Conservation (phyloP, 331 rosid genomes). For the Cucumis variabilis region DNA sequence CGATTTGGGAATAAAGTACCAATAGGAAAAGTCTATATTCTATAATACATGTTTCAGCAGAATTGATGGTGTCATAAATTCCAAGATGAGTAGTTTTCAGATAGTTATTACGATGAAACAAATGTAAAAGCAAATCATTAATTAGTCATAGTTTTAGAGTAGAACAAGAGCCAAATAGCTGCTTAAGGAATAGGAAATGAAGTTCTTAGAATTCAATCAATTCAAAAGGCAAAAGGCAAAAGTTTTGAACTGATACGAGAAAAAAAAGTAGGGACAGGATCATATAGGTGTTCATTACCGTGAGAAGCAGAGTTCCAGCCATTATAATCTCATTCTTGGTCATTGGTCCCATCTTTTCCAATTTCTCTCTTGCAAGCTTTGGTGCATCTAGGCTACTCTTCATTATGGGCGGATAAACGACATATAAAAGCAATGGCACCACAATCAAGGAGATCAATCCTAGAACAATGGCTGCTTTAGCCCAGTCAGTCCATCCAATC, state of each 20-base stretch:
- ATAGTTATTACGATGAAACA: neutral
- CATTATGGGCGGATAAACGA: conserved; percentile 85
- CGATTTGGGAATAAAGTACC: too few relatives aligned
- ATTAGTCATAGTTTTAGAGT: neutral
- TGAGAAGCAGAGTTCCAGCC: conserved; percentile 85
- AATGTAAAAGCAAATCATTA: neutral
- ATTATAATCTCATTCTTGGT: conserved; percentile 76
- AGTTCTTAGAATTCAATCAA: conserved; percentile 6
- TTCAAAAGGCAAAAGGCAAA: neutral
- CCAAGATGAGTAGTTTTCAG: neutral
- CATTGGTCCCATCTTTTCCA: conserved; percentile 95
- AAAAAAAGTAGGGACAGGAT: neutral
- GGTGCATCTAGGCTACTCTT: conserved; percentile 96
- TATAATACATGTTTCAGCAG: neutral
- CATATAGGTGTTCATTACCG: conserved; percentile 52
- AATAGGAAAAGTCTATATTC: too few relatives aligned
- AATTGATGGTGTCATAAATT: neutral
- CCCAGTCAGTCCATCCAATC: conserved; percentile 98
- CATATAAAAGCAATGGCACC: conserved; percentile 81
- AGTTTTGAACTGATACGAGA: neutral
- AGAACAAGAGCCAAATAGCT: neutral
- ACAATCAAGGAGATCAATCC: conserved; percentile 82
- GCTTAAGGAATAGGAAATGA: neutral
- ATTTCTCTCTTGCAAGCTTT: conserved; percentile 84
- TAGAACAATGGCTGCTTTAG: conserved; percentile 86